Evolutionary conservation across 371 early-diverging fungal species (phyloP).

Genomic region (Mortierella sp.): DNA sequence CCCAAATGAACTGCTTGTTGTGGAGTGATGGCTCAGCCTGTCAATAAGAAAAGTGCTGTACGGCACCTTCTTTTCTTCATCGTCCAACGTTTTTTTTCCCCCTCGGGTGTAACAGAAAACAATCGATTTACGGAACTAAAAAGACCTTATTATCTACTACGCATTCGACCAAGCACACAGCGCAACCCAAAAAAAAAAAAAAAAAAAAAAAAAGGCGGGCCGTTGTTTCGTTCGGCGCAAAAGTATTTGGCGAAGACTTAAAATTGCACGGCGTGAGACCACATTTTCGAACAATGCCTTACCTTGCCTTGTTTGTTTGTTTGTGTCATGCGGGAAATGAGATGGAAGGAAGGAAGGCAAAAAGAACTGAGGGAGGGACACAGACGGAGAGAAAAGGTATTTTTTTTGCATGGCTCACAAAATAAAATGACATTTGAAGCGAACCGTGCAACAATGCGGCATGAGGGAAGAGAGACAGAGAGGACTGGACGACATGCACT

Average conservation of each 20-base stretch:
- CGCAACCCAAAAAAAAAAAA: no score
- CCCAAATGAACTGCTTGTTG: no score
- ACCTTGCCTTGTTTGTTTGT: neutral
- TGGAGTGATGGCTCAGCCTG: no score
- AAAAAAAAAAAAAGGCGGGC: no score
- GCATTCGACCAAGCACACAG: no score
- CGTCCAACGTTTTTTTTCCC: no score
- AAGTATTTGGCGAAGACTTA: conserved; percentile 5
- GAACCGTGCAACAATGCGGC: neutral
- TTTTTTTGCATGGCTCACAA: neutral
- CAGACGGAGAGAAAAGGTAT: neutral
- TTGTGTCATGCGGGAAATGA: neutral
- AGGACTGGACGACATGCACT: neutral
- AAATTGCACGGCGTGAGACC: neutral
- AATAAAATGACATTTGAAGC: neutral
- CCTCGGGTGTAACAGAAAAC: no score
- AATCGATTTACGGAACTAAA: no score
- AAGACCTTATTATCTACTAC: no score
- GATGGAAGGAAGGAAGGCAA: neutral
- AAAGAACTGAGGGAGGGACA: neutral
- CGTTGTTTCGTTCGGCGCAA: no score
- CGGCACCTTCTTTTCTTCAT: no score
- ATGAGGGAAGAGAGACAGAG: neutral
- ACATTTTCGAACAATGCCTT: neutral
- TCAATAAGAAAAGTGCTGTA: no score